Base-by-base conservation (phyloP, 495 filamentous ascomycete species). In the Aspergillus bertholletiae region DNA sequence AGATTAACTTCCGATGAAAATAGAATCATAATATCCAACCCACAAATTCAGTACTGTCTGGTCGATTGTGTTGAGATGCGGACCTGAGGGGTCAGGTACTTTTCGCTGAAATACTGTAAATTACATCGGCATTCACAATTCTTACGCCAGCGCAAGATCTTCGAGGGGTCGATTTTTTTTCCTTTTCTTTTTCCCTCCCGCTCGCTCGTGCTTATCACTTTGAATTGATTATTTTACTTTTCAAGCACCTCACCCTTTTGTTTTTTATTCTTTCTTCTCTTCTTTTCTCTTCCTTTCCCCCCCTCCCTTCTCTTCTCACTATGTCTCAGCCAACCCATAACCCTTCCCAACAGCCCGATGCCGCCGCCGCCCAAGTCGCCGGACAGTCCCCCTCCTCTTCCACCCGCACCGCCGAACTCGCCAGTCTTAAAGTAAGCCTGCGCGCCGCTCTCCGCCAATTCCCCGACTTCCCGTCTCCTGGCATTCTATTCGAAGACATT, bases 401-500 rank as follows among this genome's bases (percentile, higher is more conserved):
- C 88, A 47, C 88, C 86, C 71, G 82, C 84, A 66, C 86, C 85
- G 64, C 88, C 87, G 81, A 92, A 92, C 87, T 94, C 89, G 76
- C 90, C 90, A 74, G 84, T 92, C 85, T 90, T 88, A 90, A 90
- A 83, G 82, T 90, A 88, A 88, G 69, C 57, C 80, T 90, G 59
- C 79, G 75, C 53, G 58, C 62, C 23, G 79, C 82, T 28, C 76
- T 90, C 46, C 82, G 84, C 59, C 87, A 88, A 72, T 96, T 88
- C 76, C 88, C 88, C 54, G 91, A 99, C 80, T 97, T 99, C 76
- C 95, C 95, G 30, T 86, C 87, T 46, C 87, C 88, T 6, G 95
- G 95, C 69, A 92, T 99, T 67, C 81, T 96, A 52, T 99, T 99
- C 74, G 90, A 97, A 80, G 95, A 99, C 74, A 97, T 99, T 75